Base-by-base conservation (phyloP, 495 filamentous ascomycete genomes). In the Chaetomium cochliodes region DNA sequence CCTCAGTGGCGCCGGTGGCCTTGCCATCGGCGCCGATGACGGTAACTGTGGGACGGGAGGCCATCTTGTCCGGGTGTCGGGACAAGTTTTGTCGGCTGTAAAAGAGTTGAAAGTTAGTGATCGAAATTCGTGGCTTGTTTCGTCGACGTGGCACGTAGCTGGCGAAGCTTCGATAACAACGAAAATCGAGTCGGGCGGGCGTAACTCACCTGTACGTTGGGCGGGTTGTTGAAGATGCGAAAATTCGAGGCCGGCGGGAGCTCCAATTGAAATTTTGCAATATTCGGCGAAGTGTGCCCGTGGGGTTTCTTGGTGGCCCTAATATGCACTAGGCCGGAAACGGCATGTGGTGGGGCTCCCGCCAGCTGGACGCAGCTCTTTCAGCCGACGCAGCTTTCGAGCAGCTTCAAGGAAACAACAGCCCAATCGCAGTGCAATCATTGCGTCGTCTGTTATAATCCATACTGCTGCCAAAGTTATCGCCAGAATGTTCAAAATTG, bases 1-100 rank as follows among this genome's bases (percentile, higher is more conserved):
- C 87, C 79, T 90, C 85, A 73, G 92, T 93, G 74, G 86, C 85
- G 76, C 90, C 89, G 82, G 87, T 89, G 82, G 93, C 82, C 79
- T 88, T 85, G 82, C 94, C 96, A 87, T 96, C 92, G 78, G 90
- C 91, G 77, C 86, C 84, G 83, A 96, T 86, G 81, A 98, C 92
- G 77, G 91, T 90, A 80, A 97, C 93, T 74, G 92, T 96, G 72
- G 93, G 94, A 82, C 93, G 86, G 76, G 88, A 91, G 82, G 92
- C 90, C 92, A 96, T 94, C 83, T 79, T 88, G 84, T 80, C 72
- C 65, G 62, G 60, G 53, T 64, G 56, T 68, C 62, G 64, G 68
- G 61, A 68, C 66, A 68, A 68, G 66, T 59, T 23, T 69, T 63
- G 33, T 66, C 49, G 65, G 41, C 56, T 62, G 65, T 11, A 58